Conservation (phyloP, 805 yeast species). For the Schwanniomyces pseudopolymorphus region DNA sequence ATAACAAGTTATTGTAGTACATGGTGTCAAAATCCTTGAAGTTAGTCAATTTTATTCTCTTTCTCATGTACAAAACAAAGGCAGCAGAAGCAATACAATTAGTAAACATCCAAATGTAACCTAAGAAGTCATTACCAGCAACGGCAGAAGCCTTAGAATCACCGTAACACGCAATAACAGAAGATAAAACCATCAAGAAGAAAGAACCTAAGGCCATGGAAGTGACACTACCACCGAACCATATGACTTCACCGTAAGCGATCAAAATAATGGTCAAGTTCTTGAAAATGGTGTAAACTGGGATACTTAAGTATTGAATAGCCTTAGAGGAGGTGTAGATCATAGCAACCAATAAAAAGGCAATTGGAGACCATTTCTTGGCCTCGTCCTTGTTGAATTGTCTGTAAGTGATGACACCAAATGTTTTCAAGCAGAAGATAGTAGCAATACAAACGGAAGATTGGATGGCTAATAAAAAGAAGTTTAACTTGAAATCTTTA, state of each 20-base stretch:
- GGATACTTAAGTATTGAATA: slow-evolving; percentile 84
- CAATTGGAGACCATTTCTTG: slow-evolving; percentile 93
- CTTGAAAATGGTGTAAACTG: slow-evolving; percentile 97
- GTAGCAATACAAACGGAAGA: slow-evolving; percentile 77
- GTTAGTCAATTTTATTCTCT: slow-evolving; percentile 94
- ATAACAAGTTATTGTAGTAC: slow-evolving; percentile 94
- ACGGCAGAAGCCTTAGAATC: slow-evolving; percentile 49
- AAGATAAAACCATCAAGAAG: slow-evolving; percentile 87
- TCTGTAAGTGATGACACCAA: slow-evolving; percentile 83
- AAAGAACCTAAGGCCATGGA: slow-evolving; percentile 89
- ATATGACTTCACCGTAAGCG: slow-evolving; percentile 96
- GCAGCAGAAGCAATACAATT: slow-evolving; percentile 95
- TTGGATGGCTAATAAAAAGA: slow-evolving; percentile 86
- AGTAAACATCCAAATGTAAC: slow-evolving; percentile 95
- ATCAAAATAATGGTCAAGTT: slow-evolving; percentile 93
- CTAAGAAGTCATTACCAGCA: slow-evolving; percentile 51
- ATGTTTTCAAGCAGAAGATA: slow-evolving; percentile 67
- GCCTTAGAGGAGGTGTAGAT: slow-evolving; percentile 97
- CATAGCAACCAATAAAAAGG: slow-evolving; percentile 85
- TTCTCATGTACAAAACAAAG: slow-evolving; percentile 92
- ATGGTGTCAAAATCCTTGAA: slow-evolving; percentile 97
- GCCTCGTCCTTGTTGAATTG: slow-evolving; percentile 85
- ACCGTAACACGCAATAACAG: slow-evolving; percentile 94
- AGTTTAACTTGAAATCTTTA: slow-evolving; percentile 76
- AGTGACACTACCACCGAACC: slow-evolving; percentile 94